Evolutionary conservation across 1,284 basidiomycete species (phyloP), one percentile per base, ranked within the genome.

Genomic region (Anthracocystis panici-leucophaei): DNA sequence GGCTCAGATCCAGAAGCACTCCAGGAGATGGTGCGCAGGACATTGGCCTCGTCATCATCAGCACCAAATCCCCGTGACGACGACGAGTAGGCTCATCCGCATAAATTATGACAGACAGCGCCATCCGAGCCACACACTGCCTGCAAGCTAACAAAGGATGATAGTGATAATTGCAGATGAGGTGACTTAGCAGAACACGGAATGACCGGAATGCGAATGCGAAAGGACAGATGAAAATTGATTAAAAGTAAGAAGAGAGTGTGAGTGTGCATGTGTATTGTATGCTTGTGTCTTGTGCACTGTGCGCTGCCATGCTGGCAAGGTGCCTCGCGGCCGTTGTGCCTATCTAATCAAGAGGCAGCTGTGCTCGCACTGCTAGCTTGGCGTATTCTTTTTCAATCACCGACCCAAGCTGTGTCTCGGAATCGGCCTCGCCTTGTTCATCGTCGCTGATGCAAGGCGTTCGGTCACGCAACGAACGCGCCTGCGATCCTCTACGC

Each of bases 21-120:
- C 1, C 59, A 65, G 20, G 79, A 81, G 35, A 78, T 81, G 72
- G 68, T 81, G 20, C 64, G 71, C 4, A 44, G 79, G 18, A 45
- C 75, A 14, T 60, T 81, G 6, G 66, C 66, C 16, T 62, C 70
- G 6, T 53, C 66, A 8, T 53, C 66, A 5, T 61, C 61, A 16
- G 56, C 44, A 1, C 54, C 52, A 35, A 54, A 49, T 21, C 29
- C 40, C 14, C 51, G 20, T 23, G 56, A 71, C 1, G 44, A 58
- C 5, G 58, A 63, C 23, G 57, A 69, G 35, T 57, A 63, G 33
- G 1, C 20, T 18, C n/a, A 20, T 11, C 6, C n/a, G 20, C 40
- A 42, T 20, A 14, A 14, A 2, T 2, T 1, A 14, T 14, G 9
- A 4, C 7, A 27, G 7, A 42, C 12, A 38, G 1, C 35, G 35